phyloP scores from a whole-genome alignment of 345 rosid species.

The Murraya koenigii region DNA sequence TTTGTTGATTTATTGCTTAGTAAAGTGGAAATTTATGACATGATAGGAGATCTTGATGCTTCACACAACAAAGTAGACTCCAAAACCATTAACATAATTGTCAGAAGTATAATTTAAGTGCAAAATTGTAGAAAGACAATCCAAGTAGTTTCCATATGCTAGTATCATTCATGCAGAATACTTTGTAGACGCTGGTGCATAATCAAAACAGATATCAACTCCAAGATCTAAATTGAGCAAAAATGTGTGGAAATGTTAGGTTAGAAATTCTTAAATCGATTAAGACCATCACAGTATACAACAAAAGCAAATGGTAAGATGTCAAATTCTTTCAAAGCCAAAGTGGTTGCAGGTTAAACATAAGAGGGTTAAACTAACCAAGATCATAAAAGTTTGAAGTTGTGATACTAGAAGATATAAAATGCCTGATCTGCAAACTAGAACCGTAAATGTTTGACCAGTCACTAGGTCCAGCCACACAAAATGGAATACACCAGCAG shows the following conservation, averaged over 20 bases:
- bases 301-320: background rate
- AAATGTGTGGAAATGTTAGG: background rate
- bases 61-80: background rate
- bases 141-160: background rate
- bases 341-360: background rate
- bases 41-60: background rate
- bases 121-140: background rate
- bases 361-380: slow-evolving; percentile 1
- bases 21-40: background rate
- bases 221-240: background rate
- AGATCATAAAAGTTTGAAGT: slow-evolving; percentile 1
- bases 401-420: background rate
- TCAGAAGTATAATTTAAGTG: background rate
- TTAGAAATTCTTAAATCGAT: background rate
- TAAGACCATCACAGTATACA: background rate
- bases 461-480: background rate
- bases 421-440: background rate
- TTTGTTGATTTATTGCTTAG: background rate
- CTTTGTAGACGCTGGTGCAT: background rate
- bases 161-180: background rate
- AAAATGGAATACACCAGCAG: background rate
- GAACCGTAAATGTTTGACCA: background rate
- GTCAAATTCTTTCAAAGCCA: background rate
- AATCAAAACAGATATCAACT: background rate
- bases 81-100: background rate